Evolutionary conservation across 441 rosid species (phyloP).

Genomic region (Pelargonium cotyledonis): DNA sequence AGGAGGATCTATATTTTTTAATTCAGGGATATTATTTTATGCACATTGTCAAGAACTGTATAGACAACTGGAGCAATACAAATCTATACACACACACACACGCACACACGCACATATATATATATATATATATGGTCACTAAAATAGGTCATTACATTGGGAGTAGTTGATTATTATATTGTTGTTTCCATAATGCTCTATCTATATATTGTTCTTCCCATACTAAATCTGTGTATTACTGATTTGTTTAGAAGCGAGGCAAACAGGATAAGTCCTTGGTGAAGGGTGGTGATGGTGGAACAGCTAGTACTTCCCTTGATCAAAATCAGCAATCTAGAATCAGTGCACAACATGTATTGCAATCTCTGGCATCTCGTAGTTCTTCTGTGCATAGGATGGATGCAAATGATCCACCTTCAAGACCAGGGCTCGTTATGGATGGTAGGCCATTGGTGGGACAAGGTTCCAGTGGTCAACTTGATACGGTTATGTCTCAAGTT

Average conservation of each 20-base stretch:
- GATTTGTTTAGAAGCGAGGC: slow-evolving; percentile 36
- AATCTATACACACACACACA: too few species aligned
- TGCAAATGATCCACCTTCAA: slow-evolving; percentile 15
- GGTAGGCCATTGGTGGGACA: slow-evolving; percentile 20
- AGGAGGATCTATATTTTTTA: background rate
- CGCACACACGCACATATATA: too few species aligned
- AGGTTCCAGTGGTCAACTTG: slow-evolving; percentile 37
- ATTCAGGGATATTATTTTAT: background rate
- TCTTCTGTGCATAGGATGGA: slow-evolving; percentile 27
- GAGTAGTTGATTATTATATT: background rate
- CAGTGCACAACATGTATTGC: slow-evolving; percentile 50
- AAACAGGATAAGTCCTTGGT: slow-evolving; percentile 36
- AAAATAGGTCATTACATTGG: background rate
- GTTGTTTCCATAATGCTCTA: too few species aligned
- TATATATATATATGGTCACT: background rate
- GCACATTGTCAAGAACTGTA: background rate
- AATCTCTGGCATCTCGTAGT: slow-evolving; percentile 48
- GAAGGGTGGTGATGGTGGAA: slow-evolving; percentile 30
- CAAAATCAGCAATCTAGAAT: slow-evolving; percentile 31
- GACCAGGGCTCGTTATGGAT: slow-evolving; percentile 19
- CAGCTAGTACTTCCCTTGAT: slow-evolving; percentile 30
- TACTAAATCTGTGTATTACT: slow-evolving; percentile 10
- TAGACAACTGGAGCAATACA: background rate
- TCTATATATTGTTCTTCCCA: background rate
- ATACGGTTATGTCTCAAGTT: slow-evolving; percentile 63